Evolutionary conservation across 257 asterid species (phyloP), one percentile per base, ranked within the genome.

Genomic region (Vinca minor): DNA sequence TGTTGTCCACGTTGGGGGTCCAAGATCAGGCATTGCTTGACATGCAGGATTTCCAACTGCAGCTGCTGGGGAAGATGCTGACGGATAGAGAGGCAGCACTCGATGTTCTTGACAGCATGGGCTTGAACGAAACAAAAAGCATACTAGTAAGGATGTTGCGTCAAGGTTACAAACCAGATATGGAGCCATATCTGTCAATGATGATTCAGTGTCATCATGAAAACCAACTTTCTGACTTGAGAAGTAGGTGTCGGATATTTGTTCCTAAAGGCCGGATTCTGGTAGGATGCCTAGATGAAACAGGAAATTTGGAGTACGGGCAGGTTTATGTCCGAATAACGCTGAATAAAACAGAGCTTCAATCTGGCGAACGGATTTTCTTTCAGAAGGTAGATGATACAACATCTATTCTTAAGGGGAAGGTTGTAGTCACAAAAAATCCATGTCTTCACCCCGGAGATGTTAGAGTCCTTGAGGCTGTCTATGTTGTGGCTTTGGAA

Each of bases 401-500:
- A 38, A 87, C 93, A 39, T 66, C 75, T 56, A 73, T 89, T 61
- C 71, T 92, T 55, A 82, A 23, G 62, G 96, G 98, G 69, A 85
- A 78, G 81, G 94, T 92, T 50, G 86, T 87, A 12, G 95, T 92
- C 12, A 92, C 98, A 2, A 92, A 85, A 73, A 92, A 92, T 59
- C 98, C 98, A 0, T 92, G 98, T 76, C 95, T 92, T 49, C 98
- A 92, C 74, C 98, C 98, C 0, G 96, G 98, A 47, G 96, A 92
- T 76, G 82, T 92, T 38, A 71, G 98, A 72, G 93, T 89, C 31
- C 96, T 92, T 20, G 96, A 92, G 77, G 98, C 96, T 58, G 93
- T 92, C 41, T 82, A 69, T 31, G 85, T 85, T 69, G 71, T 70
- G 69, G 70, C 70, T 61, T 75, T 89, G 45, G 83, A 78, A 66